Base-by-base conservation (phyloP, 208 protist genomes). In the Acanthamoeba lenticulata region DNA sequence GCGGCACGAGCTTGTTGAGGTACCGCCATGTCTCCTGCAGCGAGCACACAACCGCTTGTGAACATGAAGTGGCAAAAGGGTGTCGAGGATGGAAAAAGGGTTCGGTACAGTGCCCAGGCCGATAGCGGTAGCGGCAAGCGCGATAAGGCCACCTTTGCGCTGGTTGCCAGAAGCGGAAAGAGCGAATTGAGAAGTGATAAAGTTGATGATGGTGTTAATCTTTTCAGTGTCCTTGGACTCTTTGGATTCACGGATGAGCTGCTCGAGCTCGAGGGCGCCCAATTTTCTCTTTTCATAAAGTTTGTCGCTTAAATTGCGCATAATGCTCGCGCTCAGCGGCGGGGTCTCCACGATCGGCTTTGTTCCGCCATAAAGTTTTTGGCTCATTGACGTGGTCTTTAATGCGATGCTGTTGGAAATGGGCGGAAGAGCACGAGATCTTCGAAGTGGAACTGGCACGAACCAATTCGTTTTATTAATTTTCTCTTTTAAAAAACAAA, bases 81-180 rank as follows among this genome's bases (percentile, higher is more conserved):
- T 89, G 21, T 21, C 3, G 15, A 9, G 34, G 21, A 11, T 3
- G 19, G 44, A 6, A 2, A 74, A 47, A 44, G 24, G 3, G n/a
- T 81, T 47, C n/a, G n/a, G 44, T 49, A 97, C 95, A 15, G 89
- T 49, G 49, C 95, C 95, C 21, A 98, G 85, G 1, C 94, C 97
- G 83, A 98, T 97, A 9, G 97, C 96, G 15, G 95, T 92, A 42
- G 96, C 96, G 7, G 97, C 96, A 15, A 98, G 93, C 15, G 94
- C 98, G 32, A 98, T 97, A 27, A 98, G 93, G 17, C 97, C 98
- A 40, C 98, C 98, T 83, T 98, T 98, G 83, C 98, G 95, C 65
- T 49, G 69, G 65, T 98, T 98, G 36, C 94, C 36, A 38, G 97
- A 95, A 1, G 94, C 49, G 2, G 95, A 96, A 27, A 94, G 90